Conservation (phyloP, 768 basidiomycete genomes). For the Favolaschia claudopus region DNA sequence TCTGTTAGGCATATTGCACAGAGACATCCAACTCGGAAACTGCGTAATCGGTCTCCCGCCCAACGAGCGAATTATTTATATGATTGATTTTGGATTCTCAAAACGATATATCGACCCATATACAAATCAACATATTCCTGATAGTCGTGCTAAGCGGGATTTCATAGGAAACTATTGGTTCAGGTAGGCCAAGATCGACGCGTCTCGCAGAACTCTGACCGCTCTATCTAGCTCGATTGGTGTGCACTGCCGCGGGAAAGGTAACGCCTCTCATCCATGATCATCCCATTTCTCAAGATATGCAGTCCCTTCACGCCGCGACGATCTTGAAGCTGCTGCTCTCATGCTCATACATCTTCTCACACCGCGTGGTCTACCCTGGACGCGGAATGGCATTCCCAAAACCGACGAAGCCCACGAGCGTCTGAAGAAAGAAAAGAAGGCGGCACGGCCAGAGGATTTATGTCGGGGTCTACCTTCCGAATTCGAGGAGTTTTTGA, state of each 20-base stretch:
- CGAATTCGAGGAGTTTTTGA: conserved; percentile 79
- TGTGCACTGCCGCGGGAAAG: conserved; percentile 81
- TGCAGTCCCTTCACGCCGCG: conserved; percentile 78
- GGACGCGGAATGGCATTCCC: conserved; percentile 85
- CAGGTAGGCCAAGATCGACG: conserved; percentile 45
- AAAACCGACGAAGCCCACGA: conserved; percentile 71
- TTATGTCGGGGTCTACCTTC: conserved; percentile 73
- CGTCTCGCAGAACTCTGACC: neutral
- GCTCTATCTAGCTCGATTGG: conserved; percentile 59
- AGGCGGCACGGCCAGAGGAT: conserved; percentile 64
- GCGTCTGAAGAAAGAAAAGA: conserved; percentile 70
- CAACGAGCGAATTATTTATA: conserved; percentile 68
- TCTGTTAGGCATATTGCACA: conserved; percentile 58
- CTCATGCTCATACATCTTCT: conserved; percentile 84
- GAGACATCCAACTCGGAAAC: conserved; percentile 84
- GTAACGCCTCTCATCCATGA: conserved; percentile 42
- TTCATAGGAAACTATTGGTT: conserved; percentile 91
- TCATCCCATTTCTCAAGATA: conserved; percentile 2
- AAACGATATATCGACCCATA: conserved; percentile 75
- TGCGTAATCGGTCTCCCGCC: conserved; percentile 70
- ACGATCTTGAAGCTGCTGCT: conserved; percentile 80
- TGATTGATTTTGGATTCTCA: conserved; percentile 90
- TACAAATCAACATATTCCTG: conserved; percentile 74
- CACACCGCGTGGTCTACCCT: conserved; percentile 76
- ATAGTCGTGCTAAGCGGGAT: conserved; percentile 70